phyloP scores from a whole-genome alignment of 257 asterid genomes.

The Solanum virginianum region DNA sequence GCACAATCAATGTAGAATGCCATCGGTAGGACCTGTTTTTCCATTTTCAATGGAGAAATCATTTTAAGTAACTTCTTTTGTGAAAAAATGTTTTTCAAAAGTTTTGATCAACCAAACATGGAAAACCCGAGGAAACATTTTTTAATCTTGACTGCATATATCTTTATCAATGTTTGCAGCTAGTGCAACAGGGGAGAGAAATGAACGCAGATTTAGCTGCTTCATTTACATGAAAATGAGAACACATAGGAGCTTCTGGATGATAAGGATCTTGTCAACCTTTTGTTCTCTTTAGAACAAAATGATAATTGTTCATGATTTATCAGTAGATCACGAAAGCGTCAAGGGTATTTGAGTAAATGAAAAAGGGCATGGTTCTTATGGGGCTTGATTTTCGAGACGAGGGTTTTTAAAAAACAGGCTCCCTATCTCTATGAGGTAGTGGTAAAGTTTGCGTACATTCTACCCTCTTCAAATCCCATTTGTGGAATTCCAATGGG shows the following conservation, averaged over 20 bases:
- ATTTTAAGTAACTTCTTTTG: not conserved
- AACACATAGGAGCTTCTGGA: not conserved
- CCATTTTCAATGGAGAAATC: too few species aligned
- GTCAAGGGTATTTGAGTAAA: not conserved
- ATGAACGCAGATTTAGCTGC: not conserved
- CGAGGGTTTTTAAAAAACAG: too few species aligned
- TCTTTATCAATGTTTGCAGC: not conserved
- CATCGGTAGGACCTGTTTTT: too few species aligned
- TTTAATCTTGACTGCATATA: not conserved
- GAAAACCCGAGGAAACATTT: not conserved
- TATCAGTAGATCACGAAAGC: not conserved
- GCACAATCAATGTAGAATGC: too few species aligned
- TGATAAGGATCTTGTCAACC: not conserved
- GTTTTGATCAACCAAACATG: not conserved
- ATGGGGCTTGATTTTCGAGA: too few species aligned
- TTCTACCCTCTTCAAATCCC: too few species aligned
- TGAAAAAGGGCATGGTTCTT: not conserved
- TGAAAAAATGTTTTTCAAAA: too few species aligned
- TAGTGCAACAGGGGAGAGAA: not conserved
- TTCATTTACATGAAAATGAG: not conserved
- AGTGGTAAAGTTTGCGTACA: too few species aligned
- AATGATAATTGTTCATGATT: not conserved
- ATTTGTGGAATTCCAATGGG: too few species aligned
- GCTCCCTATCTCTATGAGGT: too few species aligned
- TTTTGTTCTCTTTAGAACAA: not conserved